Conservation (phyloP, 192 early-diverging fungal species). For the Lobosporangium transversale region DNA sequence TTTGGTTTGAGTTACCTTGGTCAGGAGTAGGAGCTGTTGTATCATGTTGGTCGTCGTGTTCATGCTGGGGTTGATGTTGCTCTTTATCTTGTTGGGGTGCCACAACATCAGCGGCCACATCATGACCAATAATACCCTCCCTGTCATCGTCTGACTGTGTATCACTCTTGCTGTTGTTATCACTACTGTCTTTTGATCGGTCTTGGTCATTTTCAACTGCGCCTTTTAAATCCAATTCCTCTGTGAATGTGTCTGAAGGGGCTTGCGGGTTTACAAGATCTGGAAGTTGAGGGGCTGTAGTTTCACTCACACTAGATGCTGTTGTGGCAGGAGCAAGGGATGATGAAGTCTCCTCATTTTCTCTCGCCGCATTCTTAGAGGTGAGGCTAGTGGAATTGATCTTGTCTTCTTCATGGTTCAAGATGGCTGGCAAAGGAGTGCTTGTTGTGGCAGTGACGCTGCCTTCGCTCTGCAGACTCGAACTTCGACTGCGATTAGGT, state of each 20-base stretch:
- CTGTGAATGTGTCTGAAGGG: neutral
- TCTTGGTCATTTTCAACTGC: conserved; percentile 32
- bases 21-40: neutral
- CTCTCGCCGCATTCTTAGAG: neutral
- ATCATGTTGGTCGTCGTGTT: neutral
- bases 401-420: neutral
- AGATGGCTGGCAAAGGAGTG: neutral
- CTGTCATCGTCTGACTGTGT: conserved; percentile 29
- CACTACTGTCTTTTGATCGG: neutral
- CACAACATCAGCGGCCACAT: neutral
- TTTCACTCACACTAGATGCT: neutral
- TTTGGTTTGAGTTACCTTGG: neutral
- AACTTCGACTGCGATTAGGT: conserved; percentile 34
- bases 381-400: neutral
- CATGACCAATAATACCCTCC: conserved; percentile 14
- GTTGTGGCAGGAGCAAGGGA: conserved; percentile 1
- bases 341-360: neutral
- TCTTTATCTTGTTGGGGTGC: conserved; percentile 30
- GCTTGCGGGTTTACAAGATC: too few relatives aligned
- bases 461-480: conserved; percentile 31
- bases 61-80: neutral
- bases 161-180: neutral
- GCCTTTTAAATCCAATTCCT: conserved; percentile 1
- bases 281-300: neutral
- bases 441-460: neutral